These are phyloP conservation scores for Arxiozyma slooffiae DNA, from an alignment of 1,139 yeast species.

Conservation along the genomic window DNA sequence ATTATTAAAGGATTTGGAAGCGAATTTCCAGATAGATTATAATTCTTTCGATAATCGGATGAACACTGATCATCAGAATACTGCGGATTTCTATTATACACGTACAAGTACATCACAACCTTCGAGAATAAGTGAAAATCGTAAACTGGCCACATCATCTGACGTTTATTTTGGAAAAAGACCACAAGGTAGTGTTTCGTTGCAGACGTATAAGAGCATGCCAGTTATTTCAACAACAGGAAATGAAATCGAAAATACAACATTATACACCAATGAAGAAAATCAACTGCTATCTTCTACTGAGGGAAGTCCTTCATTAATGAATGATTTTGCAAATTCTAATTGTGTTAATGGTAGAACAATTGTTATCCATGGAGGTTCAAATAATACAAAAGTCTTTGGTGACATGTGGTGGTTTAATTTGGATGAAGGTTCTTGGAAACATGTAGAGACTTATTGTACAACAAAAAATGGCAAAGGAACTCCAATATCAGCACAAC, in stretches of 20 bases:
- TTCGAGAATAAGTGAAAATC: not conserved
- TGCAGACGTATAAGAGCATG: not conserved
- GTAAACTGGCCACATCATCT: not conserved
- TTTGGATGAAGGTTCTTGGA: conserved; percentile 36
- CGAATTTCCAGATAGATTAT: conserved; percentile 16
- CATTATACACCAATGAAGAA: not conserved
- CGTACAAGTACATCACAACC: not conserved
- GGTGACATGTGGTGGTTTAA: conserved; percentile 44
- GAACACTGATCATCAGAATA: not conserved
- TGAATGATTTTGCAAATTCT: not conserved
- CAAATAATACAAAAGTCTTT: conserved; percentile 31
- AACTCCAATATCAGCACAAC: conserved; percentile 10
- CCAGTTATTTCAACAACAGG: not conserved
- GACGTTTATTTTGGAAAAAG: not conserved
- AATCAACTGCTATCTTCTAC: not conserved
- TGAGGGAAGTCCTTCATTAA: not conserved
- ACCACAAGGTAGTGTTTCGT: not conserved
- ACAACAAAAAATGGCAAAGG: conserved; percentile 9
- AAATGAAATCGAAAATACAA: not conserved
- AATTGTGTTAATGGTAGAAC: conserved; percentile 8
- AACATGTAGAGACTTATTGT: conserved; percentile 19
- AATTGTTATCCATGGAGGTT: conserved; percentile 40
- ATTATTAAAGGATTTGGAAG: conserved; percentile 15
- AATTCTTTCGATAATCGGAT: not conserved
- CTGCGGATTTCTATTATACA: not conserved